Conservation (phyloP, 2,329 filamentous ascomycete species). For the Pezicula rhizophila region DNA sequence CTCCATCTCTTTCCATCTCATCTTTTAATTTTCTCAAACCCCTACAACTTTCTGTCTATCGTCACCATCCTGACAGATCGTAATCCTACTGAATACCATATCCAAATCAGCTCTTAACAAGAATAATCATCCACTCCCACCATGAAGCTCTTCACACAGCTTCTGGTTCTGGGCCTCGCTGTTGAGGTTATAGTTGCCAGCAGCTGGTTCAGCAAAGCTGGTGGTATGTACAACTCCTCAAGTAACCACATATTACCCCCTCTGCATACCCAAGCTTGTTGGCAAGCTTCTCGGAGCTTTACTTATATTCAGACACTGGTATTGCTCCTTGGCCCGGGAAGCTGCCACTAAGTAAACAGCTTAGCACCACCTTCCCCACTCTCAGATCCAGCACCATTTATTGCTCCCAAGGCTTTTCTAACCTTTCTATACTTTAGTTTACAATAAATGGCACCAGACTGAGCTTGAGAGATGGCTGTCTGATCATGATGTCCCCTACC, state of each 20-base stretch:
- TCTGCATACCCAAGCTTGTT: background rate
- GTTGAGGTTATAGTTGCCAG: constrained; percentile 65
- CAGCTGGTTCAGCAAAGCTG: constrained; percentile 80
- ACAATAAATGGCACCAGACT: constrained; percentile 98
- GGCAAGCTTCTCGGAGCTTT: too few species aligned
- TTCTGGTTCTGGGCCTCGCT: constrained; percentile 67
- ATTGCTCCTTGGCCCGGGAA: too few species aligned
- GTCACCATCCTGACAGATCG: constrained; percentile 4
- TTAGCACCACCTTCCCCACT: too few species aligned
- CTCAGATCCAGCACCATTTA: too few species aligned
- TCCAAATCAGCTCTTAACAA: background rate
- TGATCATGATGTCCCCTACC: constrained; percentile 86
- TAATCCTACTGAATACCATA: background rate
- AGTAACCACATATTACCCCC: constrained; percentile 3
- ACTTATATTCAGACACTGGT: too few species aligned
- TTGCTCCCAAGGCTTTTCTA: constrained; percentile 9
- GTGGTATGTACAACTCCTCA: constrained; percentile 54
- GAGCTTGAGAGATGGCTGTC: constrained; percentile 96
- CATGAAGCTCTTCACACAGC: constrained; percentile 73
- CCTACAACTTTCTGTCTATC: constrained; percentile 1
- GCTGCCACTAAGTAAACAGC: too few species aligned
- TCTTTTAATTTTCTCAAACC: constrained; percentile 3
- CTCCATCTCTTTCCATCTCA: background rate
- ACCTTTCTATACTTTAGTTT: constrained; percentile 51
- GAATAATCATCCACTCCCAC: constrained; percentile 21